phyloP scores from a whole-genome alignment of 1,284 basidiomycete species.

The Cutaneotrichosporon spelunceum region DNA sequence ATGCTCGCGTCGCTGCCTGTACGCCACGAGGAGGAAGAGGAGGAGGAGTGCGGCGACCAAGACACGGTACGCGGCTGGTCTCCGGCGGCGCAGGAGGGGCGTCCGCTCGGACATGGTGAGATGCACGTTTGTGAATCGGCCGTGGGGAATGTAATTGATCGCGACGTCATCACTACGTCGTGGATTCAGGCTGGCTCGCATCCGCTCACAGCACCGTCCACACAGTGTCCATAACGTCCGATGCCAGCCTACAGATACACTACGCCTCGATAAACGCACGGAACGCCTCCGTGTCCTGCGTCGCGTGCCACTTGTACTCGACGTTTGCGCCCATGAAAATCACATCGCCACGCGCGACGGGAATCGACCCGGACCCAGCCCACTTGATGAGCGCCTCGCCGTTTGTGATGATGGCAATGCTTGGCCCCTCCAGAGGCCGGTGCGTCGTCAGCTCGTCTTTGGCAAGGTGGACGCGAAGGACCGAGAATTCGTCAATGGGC shows the following conservation, averaged over 20 bases:
- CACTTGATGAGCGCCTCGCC: slow-evolving; percentile 59
- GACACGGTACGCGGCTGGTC: not conserved
- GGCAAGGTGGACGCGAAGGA: slow-evolving; percentile 63
- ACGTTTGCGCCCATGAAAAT: slow-evolving; percentile 77
- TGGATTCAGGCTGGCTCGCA: no score
- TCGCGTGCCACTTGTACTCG: slow-evolving; percentile 56
- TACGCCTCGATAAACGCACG: slow-evolving; percentile 66
- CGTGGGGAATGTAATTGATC: not conserved
- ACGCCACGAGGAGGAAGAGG: not conserved
- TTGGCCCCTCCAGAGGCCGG: slow-evolving; percentile 75
- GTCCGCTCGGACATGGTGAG: not conserved
- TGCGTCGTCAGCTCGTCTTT: slow-evolving; percentile 48
- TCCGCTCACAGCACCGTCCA: no score
- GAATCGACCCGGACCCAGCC: slow-evolving; percentile 45
- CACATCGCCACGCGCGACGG: slow-evolving; percentile 68
- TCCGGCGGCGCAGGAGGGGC: not conserved
- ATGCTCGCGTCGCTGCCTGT: no score
- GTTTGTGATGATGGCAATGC: slow-evolving; percentile 71
- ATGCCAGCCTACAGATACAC: not conserved
- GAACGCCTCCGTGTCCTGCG: slow-evolving; percentile 60
- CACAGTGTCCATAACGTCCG: not conserved
- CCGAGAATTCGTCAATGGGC: slow-evolving; percentile 90
- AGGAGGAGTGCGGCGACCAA: not conserved
- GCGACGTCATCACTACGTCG: no score
- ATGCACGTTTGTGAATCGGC: not conserved